Conservation (phyloP, 768 basidiomycete species). For the Pleurotus cornucopiae region DNA sequence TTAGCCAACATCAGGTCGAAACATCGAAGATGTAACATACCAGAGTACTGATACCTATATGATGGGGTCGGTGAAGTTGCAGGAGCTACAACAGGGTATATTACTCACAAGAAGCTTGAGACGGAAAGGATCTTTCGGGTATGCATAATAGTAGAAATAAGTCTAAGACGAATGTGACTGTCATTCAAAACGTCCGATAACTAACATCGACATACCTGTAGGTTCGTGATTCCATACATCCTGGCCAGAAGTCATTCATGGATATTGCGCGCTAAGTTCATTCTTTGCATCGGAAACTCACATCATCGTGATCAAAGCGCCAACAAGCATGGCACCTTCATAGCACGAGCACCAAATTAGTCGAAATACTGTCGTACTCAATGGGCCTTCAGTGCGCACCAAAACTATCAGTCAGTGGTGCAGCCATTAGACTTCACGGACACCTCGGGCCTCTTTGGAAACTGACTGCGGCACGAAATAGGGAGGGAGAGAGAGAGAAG, state of each 20-base stretch:
- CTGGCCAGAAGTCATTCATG: conserved; percentile 31
- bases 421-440: no score
- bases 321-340: conserved; percentile 7
- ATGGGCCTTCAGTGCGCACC: no score
- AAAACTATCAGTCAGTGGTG: no score
- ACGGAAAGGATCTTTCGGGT: conserved; percentile 29
- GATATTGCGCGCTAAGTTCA: conserved; percentile 24
- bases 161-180: conserved; percentile 17
- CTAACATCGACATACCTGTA: conserved; percentile 26
- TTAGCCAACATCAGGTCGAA: background rate
- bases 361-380: no score
- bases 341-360: background rate
- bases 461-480: no score
- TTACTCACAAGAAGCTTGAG: conserved; percentile 31
- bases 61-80: background rate
- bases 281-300: conserved; percentile 13
- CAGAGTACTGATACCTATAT: conserved; percentile 30
- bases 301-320: background rate
- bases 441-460: no score
- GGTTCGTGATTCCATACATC: conserved; percentile 39
- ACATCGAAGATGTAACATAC: conserved; percentile 17
- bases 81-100: background rate
- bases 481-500: no score
- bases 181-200: background rate
- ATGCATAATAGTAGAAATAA: conserved; percentile 39